Conservation (phyloP, 169 alveolate species). For the Babesia bigemina region DNA sequence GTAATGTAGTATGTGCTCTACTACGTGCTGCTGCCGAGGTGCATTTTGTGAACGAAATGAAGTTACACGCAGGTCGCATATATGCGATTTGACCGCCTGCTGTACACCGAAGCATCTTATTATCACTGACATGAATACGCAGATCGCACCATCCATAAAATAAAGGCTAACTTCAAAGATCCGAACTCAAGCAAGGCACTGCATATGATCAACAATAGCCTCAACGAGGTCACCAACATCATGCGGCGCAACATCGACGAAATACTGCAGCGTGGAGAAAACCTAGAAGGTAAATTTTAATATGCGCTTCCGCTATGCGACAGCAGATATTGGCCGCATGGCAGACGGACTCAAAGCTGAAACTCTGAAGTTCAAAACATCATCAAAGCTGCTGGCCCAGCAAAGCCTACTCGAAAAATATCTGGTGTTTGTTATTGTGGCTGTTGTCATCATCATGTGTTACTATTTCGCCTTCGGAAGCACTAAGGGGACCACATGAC, state of each 20-base stretch:
- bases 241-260: constrained; percentile 79
- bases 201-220: constrained; percentile 76
- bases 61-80: too few species aligned
- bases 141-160: constrained; percentile 78
- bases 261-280: constrained; percentile 76
- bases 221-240: constrained; percentile 77
- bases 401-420: constrained; percentile 35
- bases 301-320: neutral
- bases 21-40: neutral
- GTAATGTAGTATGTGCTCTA: neutral
- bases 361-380: constrained; percentile 51
- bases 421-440: constrained; percentile 10
- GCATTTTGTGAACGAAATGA: neutral
- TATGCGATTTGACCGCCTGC: too few species aligned
- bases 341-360: constrained; percentile 69
- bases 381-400: constrained; percentile 38
- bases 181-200: constrained; percentile 76
- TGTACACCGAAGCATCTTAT: too few species aligned
- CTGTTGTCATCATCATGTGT: constrained; percentile 6
- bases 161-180: constrained; percentile 73
- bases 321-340: constrained; percentile 73
- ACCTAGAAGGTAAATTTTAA: constrained; percentile 71
- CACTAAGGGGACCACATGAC: neutral
- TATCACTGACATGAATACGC: neutral
- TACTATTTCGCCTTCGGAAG: constrained; percentile 23